These are phyloP conservation scores for Exophiala phaeomuriformis DNA, from an alignment of 2,329 filamentous ascomycete genomes.

Conservation along the genomic window DNA sequence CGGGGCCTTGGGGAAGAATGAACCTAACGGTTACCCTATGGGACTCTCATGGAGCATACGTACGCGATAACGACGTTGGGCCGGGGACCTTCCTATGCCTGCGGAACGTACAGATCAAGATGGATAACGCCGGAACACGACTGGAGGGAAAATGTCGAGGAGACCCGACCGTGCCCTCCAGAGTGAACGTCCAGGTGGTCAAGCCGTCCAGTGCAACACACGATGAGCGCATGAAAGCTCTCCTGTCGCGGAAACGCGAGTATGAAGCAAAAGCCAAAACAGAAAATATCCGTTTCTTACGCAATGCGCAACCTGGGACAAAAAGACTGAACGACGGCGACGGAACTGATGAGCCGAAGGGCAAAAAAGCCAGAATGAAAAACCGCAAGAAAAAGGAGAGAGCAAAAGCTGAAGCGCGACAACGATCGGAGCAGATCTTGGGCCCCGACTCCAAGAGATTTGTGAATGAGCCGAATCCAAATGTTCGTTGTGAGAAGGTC, in stretches of 20 bases:
- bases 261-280: conserved; percentile 42
- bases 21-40: conserved; percentile 66
- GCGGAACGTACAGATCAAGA: conserved; percentile 63
- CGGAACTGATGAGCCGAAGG: conserved; percentile 27
- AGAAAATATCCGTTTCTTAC: conserved; percentile 28
- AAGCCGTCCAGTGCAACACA: conserved; percentile 37
- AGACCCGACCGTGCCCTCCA: conserved; percentile 47
- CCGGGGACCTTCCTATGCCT: conserved; percentile 58
- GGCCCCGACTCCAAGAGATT: not conserved
- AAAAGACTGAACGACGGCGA: conserved; percentile 29
- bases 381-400: conserved; percentile 29
- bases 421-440: not conserved
- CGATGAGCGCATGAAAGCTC: conserved; percentile 46
- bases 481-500: conserved; percentile 44
- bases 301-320: conserved; percentile 15
- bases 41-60: conserved; percentile 56
- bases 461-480: conserved; percentile 3
- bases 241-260: conserved; percentile 56
- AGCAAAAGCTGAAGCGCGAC: conserved; percentile 19
- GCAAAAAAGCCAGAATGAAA: conserved; percentile 24
- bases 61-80: conserved; percentile 47
- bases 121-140: conserved; percentile 44
- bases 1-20: conserved; percentile 65
- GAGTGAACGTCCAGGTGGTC: conserved; percentile 53
- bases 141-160: conserved; percentile 67